Evolutionary conservation across 2,329 filamentous ascomycete genomes (phyloP).

Genomic region (Diplodia intermedia): DNA sequence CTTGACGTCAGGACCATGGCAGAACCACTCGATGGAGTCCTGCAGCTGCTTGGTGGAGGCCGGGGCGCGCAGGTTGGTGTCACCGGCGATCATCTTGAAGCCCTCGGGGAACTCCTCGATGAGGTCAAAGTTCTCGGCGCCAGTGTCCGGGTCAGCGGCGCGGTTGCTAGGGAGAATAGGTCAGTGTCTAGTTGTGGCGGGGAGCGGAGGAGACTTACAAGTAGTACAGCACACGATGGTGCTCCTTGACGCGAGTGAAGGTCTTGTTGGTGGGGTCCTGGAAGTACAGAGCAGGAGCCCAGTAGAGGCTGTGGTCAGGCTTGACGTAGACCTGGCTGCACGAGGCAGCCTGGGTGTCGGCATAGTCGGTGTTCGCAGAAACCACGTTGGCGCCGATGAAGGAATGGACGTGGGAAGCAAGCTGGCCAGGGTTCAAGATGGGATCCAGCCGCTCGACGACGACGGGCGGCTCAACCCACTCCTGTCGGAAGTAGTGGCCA

Average conservation of each 20-base stretch:
- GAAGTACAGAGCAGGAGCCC: slow-evolving; percentile 48
- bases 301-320: slow-evolving; percentile 49
- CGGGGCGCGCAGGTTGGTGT: slow-evolving; percentile 41
- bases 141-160: slow-evolving; percentile 40
- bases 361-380: slow-evolving; percentile 40
- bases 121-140: slow-evolving; percentile 41
- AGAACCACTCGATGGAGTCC: slow-evolving; percentile 37
- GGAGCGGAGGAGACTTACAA: slow-evolving; percentile 4
- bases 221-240: slow-evolving; percentile 49
- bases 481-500: slow-evolving; percentile 50
- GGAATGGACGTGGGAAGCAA: slow-evolving; percentile 47
- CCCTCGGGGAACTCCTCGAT: slow-evolving; percentile 47
- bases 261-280: slow-evolving; percentile 47
- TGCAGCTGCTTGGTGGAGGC: slow-evolving; percentile 38
- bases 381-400: slow-evolving; percentile 49
- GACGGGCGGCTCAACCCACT: slow-evolving; percentile 44
- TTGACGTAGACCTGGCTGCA: slow-evolving; percentile 49
- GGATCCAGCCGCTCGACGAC: slow-evolving; percentile 48
- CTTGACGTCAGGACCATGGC: slow-evolving; percentile 32
- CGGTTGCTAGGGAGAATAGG: slow-evolving; percentile 18
- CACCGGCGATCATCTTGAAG: slow-evolving; percentile 49
- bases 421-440: slow-evolving; percentile 43
- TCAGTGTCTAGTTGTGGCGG: background rate
- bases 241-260: slow-evolving; percentile 47
- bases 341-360: slow-evolving; percentile 40